Base-by-base conservation (phyloP, 2,329 filamentous ascomycete genomes). In the Verticillium tricorpus region DNA sequence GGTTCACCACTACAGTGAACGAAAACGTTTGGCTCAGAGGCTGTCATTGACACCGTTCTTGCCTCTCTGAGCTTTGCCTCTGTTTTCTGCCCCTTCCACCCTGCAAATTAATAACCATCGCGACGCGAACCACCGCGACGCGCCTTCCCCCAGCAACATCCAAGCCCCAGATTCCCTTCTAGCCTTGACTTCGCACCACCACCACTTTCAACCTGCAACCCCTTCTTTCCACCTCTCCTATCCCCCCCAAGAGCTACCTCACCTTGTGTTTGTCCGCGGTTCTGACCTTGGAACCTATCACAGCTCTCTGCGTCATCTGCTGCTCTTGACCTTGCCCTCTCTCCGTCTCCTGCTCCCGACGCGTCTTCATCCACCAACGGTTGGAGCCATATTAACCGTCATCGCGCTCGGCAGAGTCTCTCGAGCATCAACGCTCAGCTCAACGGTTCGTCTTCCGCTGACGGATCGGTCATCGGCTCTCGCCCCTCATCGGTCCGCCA, bases 231-330 rank as follows among this genome's bases (percentile, higher is more conserved):
- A 22, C 17, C 3, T 45, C 11, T 19, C 25, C 17, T 14, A 9
- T 35, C 31, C 14, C 50, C 54, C 35, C 28, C 17, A 11, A 45
- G 58, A 40, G 60, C 40, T 59, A 12, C 37, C 45, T 56, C 45
- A 57, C 40, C 35, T 56, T 22, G 45, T 50, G 9, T 50, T 22
- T 14, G 45, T 25, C 45, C 45, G 22, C 45, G 45, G 45, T 50
- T 50, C 45, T 50, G 45, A 50, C 45, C n/a, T 50, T 22, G 19
- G 45, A 19, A n/a, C n/a, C 8, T 19, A n/a, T 73, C 77, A 73
- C 78, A 95, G 87, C 81, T 94, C 64, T 93, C 91, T 73, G 87
- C 91, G 61, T 93, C 91, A 65, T 92, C 90, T 68, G 88, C 90
- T 72, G 89, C 92, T 60, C 83, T 93, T 71, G 92, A 96, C 76